Conservation (phyloP, 257 asterid genomes). For the Thymus mandschuricus region DNA sequence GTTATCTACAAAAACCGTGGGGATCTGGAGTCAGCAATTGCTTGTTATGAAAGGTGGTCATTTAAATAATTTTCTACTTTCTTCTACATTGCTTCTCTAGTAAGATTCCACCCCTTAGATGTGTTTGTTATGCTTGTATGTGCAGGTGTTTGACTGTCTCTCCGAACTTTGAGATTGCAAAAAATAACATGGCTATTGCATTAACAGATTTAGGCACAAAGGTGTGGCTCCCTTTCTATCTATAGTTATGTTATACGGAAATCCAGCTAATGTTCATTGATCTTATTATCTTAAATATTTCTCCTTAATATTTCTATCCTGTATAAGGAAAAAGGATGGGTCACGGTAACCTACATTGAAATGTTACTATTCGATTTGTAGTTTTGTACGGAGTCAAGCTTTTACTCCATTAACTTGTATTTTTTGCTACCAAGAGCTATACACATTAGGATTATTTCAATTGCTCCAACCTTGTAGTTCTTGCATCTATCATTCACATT, state of each 20-base stretch:
- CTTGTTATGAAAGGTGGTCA: constrained; percentile 91
- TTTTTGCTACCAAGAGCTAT: neutral
- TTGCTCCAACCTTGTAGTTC: constrained; percentile 19
- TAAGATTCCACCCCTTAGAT: constrained; percentile 32
- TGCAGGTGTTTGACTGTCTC: constrained; percentile 95
- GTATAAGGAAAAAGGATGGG: constrained; percentile 8
- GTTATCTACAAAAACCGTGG: constrained; percentile 95
- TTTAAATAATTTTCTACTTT: constrained; percentile 15
- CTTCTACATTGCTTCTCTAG: constrained; percentile 28
- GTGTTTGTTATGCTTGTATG: constrained; percentile 28
- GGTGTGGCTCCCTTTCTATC: constrained; percentile 50
- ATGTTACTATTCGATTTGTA: neutral
- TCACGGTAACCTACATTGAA: neutral
- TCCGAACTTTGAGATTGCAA: constrained; percentile 98
- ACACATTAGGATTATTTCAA: constrained; percentile 11
- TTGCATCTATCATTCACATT: constrained; percentile 13
- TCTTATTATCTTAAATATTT: neutral
- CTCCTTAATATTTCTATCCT: neutral
- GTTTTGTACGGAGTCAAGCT: constrained; percentile 3
- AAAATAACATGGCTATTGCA: constrained; percentile 99
- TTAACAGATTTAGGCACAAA: constrained; percentile 98
- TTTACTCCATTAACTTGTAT: constrained; percentile 19
- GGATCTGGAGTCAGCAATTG: constrained; percentile 94
- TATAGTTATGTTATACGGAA: constrained; percentile 23
- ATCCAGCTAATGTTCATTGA: constrained; percentile 14